A percentile compares a stretch with the other conserved stretches of the same genome.
Conservation (phyloP, 2,329 filamentous ascomycete species). For the Colletotrichum kahawae region DNA sequence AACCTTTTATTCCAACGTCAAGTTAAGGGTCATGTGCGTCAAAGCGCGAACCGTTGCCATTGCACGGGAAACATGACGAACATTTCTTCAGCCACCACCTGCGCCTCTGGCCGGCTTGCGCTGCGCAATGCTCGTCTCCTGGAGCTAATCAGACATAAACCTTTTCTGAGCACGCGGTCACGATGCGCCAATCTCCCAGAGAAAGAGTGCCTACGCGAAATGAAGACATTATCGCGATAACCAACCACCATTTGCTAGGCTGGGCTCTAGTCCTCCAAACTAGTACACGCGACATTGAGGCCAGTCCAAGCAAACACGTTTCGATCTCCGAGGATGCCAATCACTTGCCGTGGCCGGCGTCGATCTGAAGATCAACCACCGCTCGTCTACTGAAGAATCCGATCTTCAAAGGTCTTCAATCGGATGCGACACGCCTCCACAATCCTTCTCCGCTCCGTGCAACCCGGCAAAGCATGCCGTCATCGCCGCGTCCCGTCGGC, state of each 20-base stretch:
- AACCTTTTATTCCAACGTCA: neutral
- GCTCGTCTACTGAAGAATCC: neutral
- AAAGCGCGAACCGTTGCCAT: slow-evolving; percentile 1
- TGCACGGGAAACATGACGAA: neutral
- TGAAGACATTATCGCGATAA: neutral
- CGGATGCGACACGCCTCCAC: neutral
- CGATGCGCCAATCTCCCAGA: neutral
- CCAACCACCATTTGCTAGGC: neutral
- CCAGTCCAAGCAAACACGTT: neutral
- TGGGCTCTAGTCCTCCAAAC: neutral
- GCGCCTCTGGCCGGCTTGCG: neutral
- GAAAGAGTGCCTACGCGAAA: neutral
- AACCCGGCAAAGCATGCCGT: neutral
- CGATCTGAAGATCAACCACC: slow-evolving; percentile 3
- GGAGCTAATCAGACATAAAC: neutral
- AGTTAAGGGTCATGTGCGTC: neutral
- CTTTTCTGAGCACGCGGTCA: neutral
- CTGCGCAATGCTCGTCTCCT: neutral
- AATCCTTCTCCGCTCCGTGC: neutral
- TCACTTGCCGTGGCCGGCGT: neutral
- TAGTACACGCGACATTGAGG: neutral
- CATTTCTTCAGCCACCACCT: neutral
- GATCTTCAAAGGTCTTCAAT: neutral
- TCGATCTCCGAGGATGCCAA: neutral
- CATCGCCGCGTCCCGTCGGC: neutral